Evolutionary conservation across 2,329 filamentous ascomycete genomes (phyloP).

Genomic region (Fusarium sp.): DNA sequence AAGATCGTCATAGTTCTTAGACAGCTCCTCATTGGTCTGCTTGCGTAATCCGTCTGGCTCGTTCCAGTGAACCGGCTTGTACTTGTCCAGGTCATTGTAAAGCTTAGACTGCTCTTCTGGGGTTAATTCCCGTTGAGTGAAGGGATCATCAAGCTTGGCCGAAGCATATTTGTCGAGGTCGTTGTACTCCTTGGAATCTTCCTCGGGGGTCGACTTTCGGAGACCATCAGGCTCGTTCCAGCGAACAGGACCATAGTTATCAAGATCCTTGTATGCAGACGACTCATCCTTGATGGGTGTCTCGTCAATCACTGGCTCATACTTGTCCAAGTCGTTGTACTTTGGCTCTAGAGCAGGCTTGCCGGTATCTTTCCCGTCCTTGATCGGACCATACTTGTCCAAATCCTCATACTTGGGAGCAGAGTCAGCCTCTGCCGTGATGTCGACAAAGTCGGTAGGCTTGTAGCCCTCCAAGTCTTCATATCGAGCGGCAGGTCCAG

Average conservation of each 20-base stretch:
- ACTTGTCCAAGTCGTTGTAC: conserved; percentile 51
- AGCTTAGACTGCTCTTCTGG: conserved; percentile 51
- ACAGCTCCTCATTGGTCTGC: conserved; percentile 48
- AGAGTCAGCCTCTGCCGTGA: conserved; percentile 31
- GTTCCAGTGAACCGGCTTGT: conserved; percentile 49
- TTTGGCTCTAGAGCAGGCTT: conserved; percentile 26
- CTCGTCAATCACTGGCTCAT: conserved; percentile 50
- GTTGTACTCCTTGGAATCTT: conserved; percentile 50
- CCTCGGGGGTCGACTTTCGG: conserved; percentile 36
- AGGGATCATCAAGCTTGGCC: conserved; percentile 44
- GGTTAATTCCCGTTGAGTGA: conserved; percentile 41
- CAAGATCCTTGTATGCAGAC: conserved; percentile 51
- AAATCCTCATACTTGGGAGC: conserved; percentile 50
- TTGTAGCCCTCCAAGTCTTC: conserved; percentile 52
- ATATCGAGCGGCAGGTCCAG: conserved; percentile 40
- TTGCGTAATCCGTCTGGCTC: conserved; percentile 49
- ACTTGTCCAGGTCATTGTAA: conserved; percentile 56
- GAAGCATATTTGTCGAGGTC: conserved; percentile 51
- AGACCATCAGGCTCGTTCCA: conserved; percentile 46
- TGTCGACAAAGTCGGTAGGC: conserved; percentile 43
- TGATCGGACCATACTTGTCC: conserved; percentile 51
- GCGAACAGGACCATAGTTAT: conserved; percentile 52
- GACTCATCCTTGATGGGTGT: conserved; percentile 40
- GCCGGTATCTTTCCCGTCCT: conserved; percentile 40
- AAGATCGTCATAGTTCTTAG: conserved; percentile 53